Conservation (phyloP, 179 eudicot species). For the Nepenthes alata region DNA sequence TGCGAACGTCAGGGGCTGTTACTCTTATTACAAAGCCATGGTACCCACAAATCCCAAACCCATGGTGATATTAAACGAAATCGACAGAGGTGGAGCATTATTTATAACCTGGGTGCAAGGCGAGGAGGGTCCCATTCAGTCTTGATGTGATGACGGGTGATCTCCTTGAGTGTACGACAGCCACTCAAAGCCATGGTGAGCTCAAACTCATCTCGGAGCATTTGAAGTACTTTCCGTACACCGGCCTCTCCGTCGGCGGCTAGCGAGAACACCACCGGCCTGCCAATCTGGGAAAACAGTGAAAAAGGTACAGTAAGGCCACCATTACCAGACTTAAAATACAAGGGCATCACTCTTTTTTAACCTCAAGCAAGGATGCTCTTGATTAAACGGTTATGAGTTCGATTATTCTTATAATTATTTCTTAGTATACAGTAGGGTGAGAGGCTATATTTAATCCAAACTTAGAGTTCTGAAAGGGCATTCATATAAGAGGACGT, state of each 20-base stretch:
- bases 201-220: conserved; percentile 67
- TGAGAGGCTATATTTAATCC: too few relatives aligned
- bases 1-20: too few relatives aligned
- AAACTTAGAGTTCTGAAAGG: too few relatives aligned
- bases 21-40: too few relatives aligned
- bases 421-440: too few relatives aligned
- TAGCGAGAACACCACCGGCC: conserved; percentile 55
- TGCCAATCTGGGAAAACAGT: conserved; percentile 35
- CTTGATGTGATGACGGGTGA: conserved; percentile 41
- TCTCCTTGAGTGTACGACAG: conserved; percentile 47
- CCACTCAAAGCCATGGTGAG: conserved; percentile 70
- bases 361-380: too few relatives aligned
- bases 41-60: too few relatives aligned
- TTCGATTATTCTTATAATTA: too few relatives aligned
- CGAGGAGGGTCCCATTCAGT: conserved; percentile 32
- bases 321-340: neutral
- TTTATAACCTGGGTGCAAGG: conserved; percentile 22
- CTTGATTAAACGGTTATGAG: too few relatives aligned
- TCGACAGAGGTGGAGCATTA: neutral
- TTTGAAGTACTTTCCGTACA: conserved; percentile 54
- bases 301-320: neutral
- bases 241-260: conserved; percentile 71
- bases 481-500: too few relatives aligned
- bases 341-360: too few relatives aligned
- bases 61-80: too few relatives aligned